Percentiles rank a stretch among this genome's conserved stretches.
Conservation (phyloP, 1,284 basidiomycete species). For the Ganoderma leucocontextum region DNA sequence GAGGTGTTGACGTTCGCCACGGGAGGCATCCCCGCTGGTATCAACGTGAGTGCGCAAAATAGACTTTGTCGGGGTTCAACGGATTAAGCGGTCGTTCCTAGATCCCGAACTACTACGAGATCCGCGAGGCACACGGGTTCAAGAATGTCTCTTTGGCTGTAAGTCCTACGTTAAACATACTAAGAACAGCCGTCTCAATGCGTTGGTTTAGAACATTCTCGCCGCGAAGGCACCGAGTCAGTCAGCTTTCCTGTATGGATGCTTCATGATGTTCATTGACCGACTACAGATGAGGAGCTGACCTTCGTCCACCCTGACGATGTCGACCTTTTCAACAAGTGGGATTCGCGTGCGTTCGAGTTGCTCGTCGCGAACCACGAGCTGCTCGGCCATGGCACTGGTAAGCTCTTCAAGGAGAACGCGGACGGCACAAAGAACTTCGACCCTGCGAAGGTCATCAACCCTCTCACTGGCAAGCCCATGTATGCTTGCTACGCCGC, state of each 20-base stretch:
- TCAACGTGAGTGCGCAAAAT: constrained; percentile 62
- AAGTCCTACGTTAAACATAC: constrained; percentile 35
- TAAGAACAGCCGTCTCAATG: neutral
- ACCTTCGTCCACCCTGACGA: constrained; percentile 85
- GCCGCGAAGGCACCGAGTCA: constrained; percentile 84
- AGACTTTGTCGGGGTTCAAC: neutral
- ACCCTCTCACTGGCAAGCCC: constrained; percentile 84
- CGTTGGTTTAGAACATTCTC: constrained; percentile 69
- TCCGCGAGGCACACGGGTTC: constrained; percentile 82
- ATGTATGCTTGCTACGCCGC: constrained; percentile 53
- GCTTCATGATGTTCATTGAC: neutral
- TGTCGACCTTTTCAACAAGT: constrained; percentile 72
- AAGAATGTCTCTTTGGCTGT: constrained; percentile 85
- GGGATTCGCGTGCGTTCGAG: constrained; percentile 82
- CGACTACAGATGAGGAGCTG: constrained; percentile 67
- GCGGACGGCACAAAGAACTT: constrained; percentile 83
- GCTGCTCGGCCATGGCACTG: constrained; percentile 81
- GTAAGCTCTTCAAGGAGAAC: constrained; percentile 81
- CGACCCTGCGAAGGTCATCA: constrained; percentile 68
- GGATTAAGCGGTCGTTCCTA: neutral
- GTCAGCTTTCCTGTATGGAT: constrained; percentile 32
- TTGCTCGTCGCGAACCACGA: constrained; percentile 90
- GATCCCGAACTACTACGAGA: constrained; percentile 77
- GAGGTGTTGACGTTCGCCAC: constrained; percentile 85
- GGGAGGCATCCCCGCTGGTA: constrained; percentile 84